phyloP scores from a whole-genome alignment of 768 basidiomycete genomes.

The Dentipellis fragilis region DNA sequence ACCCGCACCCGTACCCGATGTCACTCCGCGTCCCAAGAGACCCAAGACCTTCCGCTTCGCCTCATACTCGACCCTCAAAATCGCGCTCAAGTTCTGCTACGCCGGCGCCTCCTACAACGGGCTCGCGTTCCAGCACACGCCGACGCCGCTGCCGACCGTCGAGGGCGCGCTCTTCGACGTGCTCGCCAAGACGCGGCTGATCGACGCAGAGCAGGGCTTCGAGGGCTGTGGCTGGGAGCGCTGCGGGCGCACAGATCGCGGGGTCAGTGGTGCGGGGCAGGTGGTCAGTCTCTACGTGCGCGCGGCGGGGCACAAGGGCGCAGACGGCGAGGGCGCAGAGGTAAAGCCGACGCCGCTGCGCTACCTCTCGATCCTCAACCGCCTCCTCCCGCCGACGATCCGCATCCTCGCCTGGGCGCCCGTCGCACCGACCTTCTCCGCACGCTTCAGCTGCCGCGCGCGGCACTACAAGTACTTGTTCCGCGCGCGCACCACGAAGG shows the following conservation, averaged over 20 bases:
- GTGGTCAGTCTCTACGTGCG: slow-evolving; percentile 88
- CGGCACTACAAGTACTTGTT: slow-evolving; percentile 99
- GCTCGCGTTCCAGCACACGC: slow-evolving; percentile 67
- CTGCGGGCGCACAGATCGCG: slow-evolving; percentile 91
- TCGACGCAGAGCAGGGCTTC: slow-evolving; percentile 63
- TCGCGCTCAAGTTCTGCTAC: slow-evolving; percentile 90
- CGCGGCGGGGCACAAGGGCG: slow-evolving; percentile 32
- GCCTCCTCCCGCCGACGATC: slow-evolving; percentile 80
- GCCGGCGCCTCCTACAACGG: slow-evolving; percentile 90
- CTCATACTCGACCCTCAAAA: slow-evolving; percentile 70
- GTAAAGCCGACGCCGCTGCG: slow-evolving; percentile 28
- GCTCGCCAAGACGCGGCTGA: slow-evolving; percentile 63
- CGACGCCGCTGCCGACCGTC: slow-evolving; percentile 78
- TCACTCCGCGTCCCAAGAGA: slow-evolving; percentile 8
- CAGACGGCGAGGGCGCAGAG: not conserved
- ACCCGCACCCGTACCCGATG: slow-evolving; percentile 6
- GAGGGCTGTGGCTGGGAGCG: slow-evolving; percentile 86
- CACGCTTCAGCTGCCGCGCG: slow-evolving; percentile 76
- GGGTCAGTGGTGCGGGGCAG: slow-evolving; percentile 91
- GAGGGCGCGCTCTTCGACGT: slow-evolving; percentile 81
- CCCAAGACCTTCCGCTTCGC: slow-evolving; percentile 51
- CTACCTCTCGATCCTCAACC: slow-evolving; percentile 77
- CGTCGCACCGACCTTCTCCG: slow-evolving; percentile 67
- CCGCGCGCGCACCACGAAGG: slow-evolving; percentile 36
- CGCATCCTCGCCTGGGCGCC: slow-evolving; percentile 93